Base-by-base conservation (phyloP, 2,329 filamentous ascomycete species). In the Botrytis fabae region DNA sequence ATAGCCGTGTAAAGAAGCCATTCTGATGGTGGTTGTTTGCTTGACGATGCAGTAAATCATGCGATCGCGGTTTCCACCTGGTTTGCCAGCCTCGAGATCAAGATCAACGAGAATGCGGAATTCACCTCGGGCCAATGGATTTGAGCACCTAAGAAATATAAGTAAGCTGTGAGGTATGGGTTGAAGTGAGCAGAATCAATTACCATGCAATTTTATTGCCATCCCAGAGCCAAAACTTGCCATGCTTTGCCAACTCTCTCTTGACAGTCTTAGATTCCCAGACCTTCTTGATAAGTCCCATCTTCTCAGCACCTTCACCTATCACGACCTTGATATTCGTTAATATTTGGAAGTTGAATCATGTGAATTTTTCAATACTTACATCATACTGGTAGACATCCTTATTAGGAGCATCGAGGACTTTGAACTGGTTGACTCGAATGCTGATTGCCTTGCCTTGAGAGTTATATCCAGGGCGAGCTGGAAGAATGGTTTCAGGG, bases 171-270 rank as follows among this genome's bases (percentile, higher is more conserved):
- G 16, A 40, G 10, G 32, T 25, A 18, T 64, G 28, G 38, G n/a
- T 16, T 18, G 4, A 48, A n/a, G 18, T 42, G 16, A 54, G 73
- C 57, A 44, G 74, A 74, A 64, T 28, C 22, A 81, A 84, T 78
- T 84, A 92, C 95, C 96, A 99, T 25, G 94, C 95, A 64, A 99
- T 86, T 81, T 92, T 93, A 79, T 91, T 91, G 42, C 93, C 93
- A 83, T 98, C 94, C 78, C 90, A 94, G 72, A 98, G 88, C 88
- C 91, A 94, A 1, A 70, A 60, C 77, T 79, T 65, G 8, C 82
- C 84, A 73, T 85, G 84, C 3, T 83, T 82, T 2, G 84, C 83
- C 1, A 95, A 83, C 4, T 83, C 82, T 0, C 82, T 75, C 80
- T 92, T 87, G 10, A 94, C 86, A 0, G 83, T 82, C 1, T 86